These are phyloP conservation scores for Craterostigma plantagineum DNA, from an alignment of 257 asterid species.

Conservation along the genomic window DNA sequence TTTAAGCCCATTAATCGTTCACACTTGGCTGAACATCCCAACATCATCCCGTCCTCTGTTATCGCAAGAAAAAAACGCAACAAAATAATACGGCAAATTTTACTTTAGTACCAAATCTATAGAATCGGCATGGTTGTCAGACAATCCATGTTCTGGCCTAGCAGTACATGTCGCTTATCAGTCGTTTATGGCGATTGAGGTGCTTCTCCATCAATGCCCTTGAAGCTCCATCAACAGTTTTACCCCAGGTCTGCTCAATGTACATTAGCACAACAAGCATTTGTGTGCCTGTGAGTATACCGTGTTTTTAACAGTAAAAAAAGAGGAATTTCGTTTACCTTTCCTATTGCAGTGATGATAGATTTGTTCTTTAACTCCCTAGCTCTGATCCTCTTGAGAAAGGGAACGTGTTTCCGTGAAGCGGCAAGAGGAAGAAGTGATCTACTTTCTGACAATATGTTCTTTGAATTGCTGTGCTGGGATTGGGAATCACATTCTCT, in stretches of 20 bases:
- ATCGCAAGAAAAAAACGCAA: too few relatives aligned
- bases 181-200: constrained; percentile 58
- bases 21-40: too few relatives aligned
- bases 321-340: constrained; percentile 20
- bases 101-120: too few relatives aligned
- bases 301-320: too few relatives aligned
- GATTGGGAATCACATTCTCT: neutral
- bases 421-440: constrained; percentile 34
- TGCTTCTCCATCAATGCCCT: constrained; percentile 70
- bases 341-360: constrained; percentile 30
- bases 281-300: too few relatives aligned
- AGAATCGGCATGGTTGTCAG: too few relatives aligned
- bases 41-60: too few relatives aligned
- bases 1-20: too few relatives aligned
- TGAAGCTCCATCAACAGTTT: constrained; percentile 62
- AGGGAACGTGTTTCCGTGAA: constrained; percentile 18
- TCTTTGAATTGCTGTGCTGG: neutral
- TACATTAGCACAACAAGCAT: too few relatives aligned
- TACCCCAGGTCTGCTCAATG: constrained; percentile 54
- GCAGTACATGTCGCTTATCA: constrained; percentile 24
- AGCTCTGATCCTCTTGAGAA: constrained; percentile 28
- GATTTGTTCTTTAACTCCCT: constrained; percentile 47
- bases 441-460: constrained; percentile 24
- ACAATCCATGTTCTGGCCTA: too few relatives aligned
- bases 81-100: too few relatives aligned